Evolutionary conservation across 192 early-diverging fungal species (phyloP).

Genomic region (Gonapodya sp.): DNA sequence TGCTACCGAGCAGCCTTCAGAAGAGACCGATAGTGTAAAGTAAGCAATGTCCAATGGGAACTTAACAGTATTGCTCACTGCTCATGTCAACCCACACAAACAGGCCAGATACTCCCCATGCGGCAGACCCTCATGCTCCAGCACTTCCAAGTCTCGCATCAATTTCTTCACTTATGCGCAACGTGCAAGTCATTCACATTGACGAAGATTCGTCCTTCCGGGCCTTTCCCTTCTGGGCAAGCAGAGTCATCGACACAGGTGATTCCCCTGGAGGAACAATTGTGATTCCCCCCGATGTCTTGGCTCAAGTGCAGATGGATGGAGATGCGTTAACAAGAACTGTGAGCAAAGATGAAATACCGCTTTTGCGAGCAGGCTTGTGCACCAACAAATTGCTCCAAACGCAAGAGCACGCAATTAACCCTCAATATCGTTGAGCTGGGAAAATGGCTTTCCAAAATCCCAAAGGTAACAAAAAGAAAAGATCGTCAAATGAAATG

Average conservation of each 20-base stretch:
- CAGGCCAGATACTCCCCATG: no score
- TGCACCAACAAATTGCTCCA: no score
- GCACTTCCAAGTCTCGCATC: not conserved
- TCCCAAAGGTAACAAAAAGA: not conserved
- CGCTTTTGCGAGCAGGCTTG: no score
- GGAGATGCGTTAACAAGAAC: constrained; percentile 19
- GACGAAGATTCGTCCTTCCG: constrained; percentile 14
- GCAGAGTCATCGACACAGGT: constrained; percentile 20
- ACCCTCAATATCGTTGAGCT: no score
- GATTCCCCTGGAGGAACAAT: constrained; percentile 5
- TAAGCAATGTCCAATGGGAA: no score
- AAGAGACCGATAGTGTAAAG: no score
- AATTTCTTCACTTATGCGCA: not conserved
- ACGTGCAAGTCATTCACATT: not conserved
- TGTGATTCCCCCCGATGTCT: constrained; percentile 6
- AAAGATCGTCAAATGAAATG: not conserved
- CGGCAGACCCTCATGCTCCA: constrained; percentile 17
- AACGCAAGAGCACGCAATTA: no score
- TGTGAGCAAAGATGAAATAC: no score
- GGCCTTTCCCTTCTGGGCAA: constrained; percentile 36
- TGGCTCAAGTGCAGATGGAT: constrained; percentile 20
- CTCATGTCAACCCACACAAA: no score
- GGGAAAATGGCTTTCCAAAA: not conserved
- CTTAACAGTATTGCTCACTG: no score
- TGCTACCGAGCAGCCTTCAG: constrained; percentile 19